Evolutionary conservation across 2,329 filamentous ascomycete genomes (phyloP).

Genomic region (Cytospora piceicola): DNA sequence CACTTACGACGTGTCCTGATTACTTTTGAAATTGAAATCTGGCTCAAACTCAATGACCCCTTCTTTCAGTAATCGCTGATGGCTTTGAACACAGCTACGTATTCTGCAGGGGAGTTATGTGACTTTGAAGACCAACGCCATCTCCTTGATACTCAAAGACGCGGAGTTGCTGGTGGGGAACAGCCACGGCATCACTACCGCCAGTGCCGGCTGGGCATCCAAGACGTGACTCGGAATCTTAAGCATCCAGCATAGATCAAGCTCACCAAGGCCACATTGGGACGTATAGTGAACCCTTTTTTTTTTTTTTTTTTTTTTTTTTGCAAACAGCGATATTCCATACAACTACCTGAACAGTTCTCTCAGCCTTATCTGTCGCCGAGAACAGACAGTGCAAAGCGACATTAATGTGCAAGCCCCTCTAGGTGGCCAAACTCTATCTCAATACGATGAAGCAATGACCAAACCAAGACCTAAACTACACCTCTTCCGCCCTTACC

Average conservation of each 20-base stretch:
- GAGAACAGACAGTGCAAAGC: neutral
- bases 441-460: slow-evolving; percentile 12
- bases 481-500: neutral
- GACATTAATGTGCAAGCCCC: slow-evolving; percentile 3
- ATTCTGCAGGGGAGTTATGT: neutral
- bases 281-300: too few species aligned
- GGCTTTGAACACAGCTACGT: neutral
- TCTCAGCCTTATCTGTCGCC: neutral
- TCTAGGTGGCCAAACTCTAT: slow-evolving; percentile 26
- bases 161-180: neutral
- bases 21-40: slow-evolving; percentile 21
- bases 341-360: slow-evolving; percentile 19
- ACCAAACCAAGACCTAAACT: neutral
- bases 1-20: slow-evolving; percentile 36
- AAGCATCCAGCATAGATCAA: neutral
- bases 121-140: neutral
- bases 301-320: too few species aligned
- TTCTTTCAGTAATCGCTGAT: neutral
- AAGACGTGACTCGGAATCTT: neutral
- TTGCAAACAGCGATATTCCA: slow-evolving; percentile 17
- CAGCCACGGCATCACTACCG: neutral
- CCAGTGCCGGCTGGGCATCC: neutral
- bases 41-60: neutral
- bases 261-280: neutral
- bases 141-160: neutral